Conservation (phyloP, 2,329 filamentous ascomycete genomes). For the Diaporthe vaccinii region DNA sequence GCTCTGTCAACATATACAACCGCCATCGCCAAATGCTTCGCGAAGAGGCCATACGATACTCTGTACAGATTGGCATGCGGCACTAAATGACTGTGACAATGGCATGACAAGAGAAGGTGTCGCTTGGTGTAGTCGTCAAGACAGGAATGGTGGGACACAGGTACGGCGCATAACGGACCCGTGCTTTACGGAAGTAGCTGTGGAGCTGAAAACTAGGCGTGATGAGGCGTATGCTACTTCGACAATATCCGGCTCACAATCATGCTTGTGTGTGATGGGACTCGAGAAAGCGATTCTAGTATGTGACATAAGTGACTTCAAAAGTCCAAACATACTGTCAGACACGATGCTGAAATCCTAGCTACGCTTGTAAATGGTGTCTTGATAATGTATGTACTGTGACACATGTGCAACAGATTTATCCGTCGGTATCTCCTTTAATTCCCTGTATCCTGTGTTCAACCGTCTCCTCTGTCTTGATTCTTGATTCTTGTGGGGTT, state of each 20-base stretch:
- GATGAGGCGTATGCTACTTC: neutral
- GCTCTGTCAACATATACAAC: neutral
- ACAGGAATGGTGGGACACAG: neutral
- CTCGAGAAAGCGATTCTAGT: neutral
- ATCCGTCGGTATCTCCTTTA: neutral
- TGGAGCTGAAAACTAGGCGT: neutral
- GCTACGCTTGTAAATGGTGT: neutral
- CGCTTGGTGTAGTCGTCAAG: neutral
- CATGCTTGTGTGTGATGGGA: neutral
- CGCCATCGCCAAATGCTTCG: neutral
- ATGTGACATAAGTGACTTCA: too few relatives aligned
- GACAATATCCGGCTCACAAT: neutral
- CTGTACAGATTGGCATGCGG: neutral
- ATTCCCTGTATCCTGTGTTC: neutral
- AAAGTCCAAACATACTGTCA: neutral
- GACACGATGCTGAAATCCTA: neutral
- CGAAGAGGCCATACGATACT: too few relatives aligned
- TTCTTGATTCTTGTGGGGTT: neutral
- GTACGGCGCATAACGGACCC: neutral
- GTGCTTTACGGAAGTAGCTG: neutral
- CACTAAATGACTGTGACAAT: neutral
- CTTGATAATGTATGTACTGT: neutral
- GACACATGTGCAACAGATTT: neutral
- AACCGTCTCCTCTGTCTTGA: constrained; percentile 18
- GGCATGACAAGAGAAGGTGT: neutral